Percentiles rank a stretch among this genome's conserved stretches.
Evolutionary conservation across 2,329 filamentous ascomycete genomes (phyloP).

Genomic region (Pseudogymnoascus verrucosus): DNA sequence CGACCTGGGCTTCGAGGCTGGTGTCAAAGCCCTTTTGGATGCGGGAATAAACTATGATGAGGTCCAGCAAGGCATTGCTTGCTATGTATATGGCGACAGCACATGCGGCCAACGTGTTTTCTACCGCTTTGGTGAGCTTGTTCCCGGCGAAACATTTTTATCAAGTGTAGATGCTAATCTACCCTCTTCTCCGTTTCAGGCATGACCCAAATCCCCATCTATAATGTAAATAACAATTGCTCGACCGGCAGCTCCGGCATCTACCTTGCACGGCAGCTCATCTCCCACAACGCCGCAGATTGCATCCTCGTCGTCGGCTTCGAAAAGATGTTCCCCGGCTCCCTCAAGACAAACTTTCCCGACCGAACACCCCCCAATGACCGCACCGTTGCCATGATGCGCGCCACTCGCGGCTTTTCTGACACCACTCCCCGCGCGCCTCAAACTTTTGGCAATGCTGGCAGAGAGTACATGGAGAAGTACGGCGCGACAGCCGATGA

Average conservation of each 20-base stretch:
- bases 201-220: conserved; percentile 23
- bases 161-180: not conserved
- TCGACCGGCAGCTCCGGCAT: conserved; percentile 20
- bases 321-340: conserved; percentile 22
- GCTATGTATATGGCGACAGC: conserved; percentile 20
- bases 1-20: conserved; percentile 26
- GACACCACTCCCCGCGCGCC: conserved; percentile 71
- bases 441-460: conserved; percentile 93
- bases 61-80: conserved; percentile 84
- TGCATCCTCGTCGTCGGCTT: conserved; percentile 23
- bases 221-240: conserved; percentile 24
- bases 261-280: conserved; percentile 17
- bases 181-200: not conserved
- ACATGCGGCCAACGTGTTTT: conserved; percentile 23
- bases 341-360: conserved; percentile 14
- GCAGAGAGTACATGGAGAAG: conserved; percentile 91
- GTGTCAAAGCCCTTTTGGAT: conserved; percentile 33
- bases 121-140: conserved; percentile 19
- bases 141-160: not conserved
- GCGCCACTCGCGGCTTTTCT: conserved; percentile 67
- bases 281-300: conserved; percentile 18
- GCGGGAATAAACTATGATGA: conserved; percentile 95
- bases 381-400: conserved; percentile 67
- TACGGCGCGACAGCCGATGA: conserved; percentile 76
- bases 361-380: conserved; percentile 16